phyloP scores from a whole-genome alignment of 495 filamentous ascomycete genomes.

The Tuber microsphaerosporum region DNA sequence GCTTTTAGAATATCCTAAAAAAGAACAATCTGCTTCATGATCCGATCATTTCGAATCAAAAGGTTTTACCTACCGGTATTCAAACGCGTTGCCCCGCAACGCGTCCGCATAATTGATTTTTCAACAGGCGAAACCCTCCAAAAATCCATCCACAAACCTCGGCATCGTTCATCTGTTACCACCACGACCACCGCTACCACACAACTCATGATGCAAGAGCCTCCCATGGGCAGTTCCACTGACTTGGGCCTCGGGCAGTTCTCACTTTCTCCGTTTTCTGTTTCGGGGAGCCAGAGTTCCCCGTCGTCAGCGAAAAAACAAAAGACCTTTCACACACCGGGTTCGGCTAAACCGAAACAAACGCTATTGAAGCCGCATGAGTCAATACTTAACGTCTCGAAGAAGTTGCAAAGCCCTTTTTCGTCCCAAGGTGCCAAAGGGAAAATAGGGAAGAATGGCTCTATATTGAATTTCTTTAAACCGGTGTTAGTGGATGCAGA shows the following conservation, averaged over 20 bases:
- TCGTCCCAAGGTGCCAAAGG: slow-evolving; percentile 20
- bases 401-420: slow-evolving; percentile 5
- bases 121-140: background rate
- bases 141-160: background rate
- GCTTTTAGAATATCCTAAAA: background rate
- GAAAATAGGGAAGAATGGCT: slow-evolving; percentile 24
- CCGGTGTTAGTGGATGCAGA: slow-evolving; percentile 13
- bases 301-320: slow-evolving; percentile 32
- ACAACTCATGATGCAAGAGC: background rate
- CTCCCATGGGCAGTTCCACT: background rate
- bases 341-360: slow-evolving; percentile 17
- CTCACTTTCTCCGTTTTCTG: background rate
- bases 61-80: background rate
- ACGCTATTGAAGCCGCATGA: slow-evolving; percentile 31
- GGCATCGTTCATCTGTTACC: background rate
- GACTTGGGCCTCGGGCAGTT: background rate
- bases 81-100: background rate
- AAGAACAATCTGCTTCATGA: background rate
- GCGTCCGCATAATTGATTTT: background rate
- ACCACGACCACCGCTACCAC: background rate
- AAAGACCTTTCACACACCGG: slow-evolving; percentile 24
- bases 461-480: slow-evolving; percentile 38
- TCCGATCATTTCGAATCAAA: background rate
- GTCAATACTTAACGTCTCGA: background rate
- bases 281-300: slow-evolving; percentile 11